phyloP scores from a whole-genome alignment of 352 stramenopile species.

The Pythium angustatum region DNA sequence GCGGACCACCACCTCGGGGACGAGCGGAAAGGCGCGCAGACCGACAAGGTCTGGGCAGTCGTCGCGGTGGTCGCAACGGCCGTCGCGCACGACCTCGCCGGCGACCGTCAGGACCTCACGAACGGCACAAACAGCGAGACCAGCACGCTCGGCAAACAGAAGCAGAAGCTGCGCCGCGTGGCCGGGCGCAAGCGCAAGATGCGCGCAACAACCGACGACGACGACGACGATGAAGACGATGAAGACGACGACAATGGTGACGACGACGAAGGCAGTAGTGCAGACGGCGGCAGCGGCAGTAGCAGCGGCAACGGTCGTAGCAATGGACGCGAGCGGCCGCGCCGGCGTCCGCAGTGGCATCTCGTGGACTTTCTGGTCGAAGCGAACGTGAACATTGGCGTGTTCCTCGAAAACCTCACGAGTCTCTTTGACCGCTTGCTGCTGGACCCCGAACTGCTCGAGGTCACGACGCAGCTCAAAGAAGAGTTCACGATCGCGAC shows the following conservation, averaged over 20 bases:
- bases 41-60: conserved; percentile 35
- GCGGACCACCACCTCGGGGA: conserved; percentile 2
- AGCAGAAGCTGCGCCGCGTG: conserved; percentile 1
- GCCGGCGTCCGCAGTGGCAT: conserved; percentile 22
- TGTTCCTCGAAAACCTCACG: conserved; percentile 72
- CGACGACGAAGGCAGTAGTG: background rate
- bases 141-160: conserved; percentile 10
- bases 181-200: conserved; percentile 33
- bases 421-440: conserved; percentile 82
- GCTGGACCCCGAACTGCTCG: conserved; percentile 68
- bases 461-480: conserved; percentile 72
- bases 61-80: conserved; percentile 33
- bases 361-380: conserved; percentile 36
- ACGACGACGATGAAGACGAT: conserved; percentile 19
- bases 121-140: background rate
- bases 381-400: conserved; percentile 54
- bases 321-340: no score
- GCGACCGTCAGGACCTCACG: background rate
- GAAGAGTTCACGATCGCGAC: conserved; percentile 77
- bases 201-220: conserved; percentile 3
- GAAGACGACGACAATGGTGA: conserved; percentile 15
- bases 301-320: background rate
- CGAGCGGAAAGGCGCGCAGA: conserved; percentile 13
- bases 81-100: conserved; percentile 25
- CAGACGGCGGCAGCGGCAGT: background rate